Conservation (phyloP, 2,329 filamentous ascomycete genomes). For the Microcyclospora pomicola region DNA sequence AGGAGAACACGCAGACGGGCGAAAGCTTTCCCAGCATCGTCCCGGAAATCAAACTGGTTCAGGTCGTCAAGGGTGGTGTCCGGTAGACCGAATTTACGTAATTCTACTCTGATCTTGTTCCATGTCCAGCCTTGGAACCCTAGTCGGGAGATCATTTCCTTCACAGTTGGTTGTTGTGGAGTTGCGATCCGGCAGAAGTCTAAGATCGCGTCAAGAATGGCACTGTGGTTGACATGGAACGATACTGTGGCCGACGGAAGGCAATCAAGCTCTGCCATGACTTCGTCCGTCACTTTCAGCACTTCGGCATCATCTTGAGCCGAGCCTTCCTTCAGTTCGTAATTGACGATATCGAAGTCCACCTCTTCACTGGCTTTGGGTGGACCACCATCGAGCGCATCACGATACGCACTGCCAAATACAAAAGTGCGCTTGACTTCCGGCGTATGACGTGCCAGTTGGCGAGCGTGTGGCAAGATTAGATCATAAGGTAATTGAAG, state of each 20-base stretch:
- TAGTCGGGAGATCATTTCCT: constrained; percentile 73
- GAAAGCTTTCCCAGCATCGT: constrained; percentile 60
- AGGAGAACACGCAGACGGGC: constrained; percentile 45
- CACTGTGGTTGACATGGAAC: constrained; percentile 80
- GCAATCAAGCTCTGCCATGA: constrained; percentile 53
- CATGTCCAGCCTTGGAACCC: constrained; percentile 71
- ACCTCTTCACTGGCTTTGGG: constrained; percentile 76
- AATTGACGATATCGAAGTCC: constrained; percentile 90
- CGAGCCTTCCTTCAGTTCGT: constrained; percentile 58
- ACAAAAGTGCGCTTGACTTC: constrained; percentile 64
- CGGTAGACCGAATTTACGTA: constrained; percentile 71
- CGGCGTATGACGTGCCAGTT: constrained; percentile 57
- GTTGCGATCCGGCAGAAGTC: constrained; percentile 71
- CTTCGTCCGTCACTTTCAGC: constrained; percentile 87
- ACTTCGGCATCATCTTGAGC: constrained; percentile 86
- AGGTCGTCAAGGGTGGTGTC: constrained; percentile 85
- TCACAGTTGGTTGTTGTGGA: constrained; percentile 54
- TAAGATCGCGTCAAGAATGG: constrained; percentile 75
- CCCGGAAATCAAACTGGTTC: constrained; percentile 77
- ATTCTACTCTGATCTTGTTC: constrained; percentile 67
- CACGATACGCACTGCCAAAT: constrained; percentile 78
- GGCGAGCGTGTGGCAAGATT: constrained; percentile 74
- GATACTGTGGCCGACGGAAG: constrained; percentile 28
- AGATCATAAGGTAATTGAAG: constrained; percentile 90
- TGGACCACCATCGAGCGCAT: constrained; percentile 63